Evolutionary conservation across 2,329 filamentous ascomycete species (phyloP).

Genomic region (Colletotrichum incanum): DNA sequence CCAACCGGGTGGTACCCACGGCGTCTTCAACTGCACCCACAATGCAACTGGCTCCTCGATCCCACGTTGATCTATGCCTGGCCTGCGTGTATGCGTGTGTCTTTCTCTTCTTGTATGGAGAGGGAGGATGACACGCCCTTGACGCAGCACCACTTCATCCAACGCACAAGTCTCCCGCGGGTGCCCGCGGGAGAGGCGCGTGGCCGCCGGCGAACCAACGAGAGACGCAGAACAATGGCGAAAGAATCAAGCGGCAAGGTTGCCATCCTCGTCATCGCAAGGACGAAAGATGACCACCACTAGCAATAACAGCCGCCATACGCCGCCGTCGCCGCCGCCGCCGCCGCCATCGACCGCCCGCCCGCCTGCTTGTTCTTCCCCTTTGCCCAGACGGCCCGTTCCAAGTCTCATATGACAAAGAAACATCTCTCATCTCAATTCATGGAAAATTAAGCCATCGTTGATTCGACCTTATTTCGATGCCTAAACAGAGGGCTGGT

Average conservation of each 20-base stretch:
- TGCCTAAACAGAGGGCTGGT: conserved; percentile 35
- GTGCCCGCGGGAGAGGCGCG: conserved; percentile 18
- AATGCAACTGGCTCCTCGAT: conserved; percentile 26
- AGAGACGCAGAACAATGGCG: neutral
- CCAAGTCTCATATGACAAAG: conserved; percentile 18
- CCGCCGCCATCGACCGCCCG: conserved; percentile 1
- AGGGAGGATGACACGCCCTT: conserved; percentile 42
- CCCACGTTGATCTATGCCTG: conserved; percentile 28
- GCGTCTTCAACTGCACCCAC: conserved; percentile 28
- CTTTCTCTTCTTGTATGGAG: conserved; percentile 9
- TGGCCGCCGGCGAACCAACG: conserved; percentile 10
- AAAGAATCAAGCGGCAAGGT: conserved; percentile 21
- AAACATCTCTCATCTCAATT: conserved; percentile 13
- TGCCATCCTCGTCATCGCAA: conserved; percentile 6
- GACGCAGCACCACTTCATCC: conserved; percentile 26
- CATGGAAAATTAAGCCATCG: neutral
- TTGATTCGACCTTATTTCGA: conserved; percentile 34
- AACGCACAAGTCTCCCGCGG: neutral
- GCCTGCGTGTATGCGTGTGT: conserved; percentile 17
- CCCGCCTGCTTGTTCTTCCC: conserved; percentile 7
- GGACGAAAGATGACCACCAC: neutral
- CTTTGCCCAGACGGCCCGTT: conserved; percentile 22
- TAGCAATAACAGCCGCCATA: conserved; percentile 21
- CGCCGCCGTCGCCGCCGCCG: neutral
- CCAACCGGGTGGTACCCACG: conserved; percentile 40